phyloP scores from a whole-genome alignment of 148 eudicot species.

The Spergularia bocconei region DNA sequence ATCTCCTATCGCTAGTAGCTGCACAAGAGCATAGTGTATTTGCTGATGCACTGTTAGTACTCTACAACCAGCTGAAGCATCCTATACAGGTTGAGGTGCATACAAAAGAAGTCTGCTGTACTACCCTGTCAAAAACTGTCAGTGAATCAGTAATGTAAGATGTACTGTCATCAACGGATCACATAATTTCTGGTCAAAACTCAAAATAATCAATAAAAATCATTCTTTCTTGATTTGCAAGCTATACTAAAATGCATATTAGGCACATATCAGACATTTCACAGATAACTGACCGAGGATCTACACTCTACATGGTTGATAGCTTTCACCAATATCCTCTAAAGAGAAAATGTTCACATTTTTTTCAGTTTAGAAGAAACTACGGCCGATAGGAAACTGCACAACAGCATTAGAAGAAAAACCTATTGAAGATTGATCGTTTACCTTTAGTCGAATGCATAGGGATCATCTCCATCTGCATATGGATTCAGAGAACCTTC shows the following conservation, averaged over 20 bases:
- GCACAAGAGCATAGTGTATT: neutral
- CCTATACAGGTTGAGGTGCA: neutral
- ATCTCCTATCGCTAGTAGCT: neutral
- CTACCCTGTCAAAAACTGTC: neutral
- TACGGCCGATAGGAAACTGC: neutral
- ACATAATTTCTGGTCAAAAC: neutral
- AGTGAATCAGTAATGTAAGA: conserved; percentile 5
- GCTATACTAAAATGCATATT: neutral
- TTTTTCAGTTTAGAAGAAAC: neutral
- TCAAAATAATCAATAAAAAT: neutral
- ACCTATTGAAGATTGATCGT: conserved; percentile 4
- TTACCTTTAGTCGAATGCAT: conserved; percentile 90
- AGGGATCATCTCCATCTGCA: conserved; percentile 90
- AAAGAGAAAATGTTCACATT: neutral
- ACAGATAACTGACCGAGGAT: neutral
- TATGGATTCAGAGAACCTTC: conserved; percentile 98
- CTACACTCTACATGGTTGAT: neutral
- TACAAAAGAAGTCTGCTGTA: conserved; percentile 5
- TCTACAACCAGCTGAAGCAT: neutral
- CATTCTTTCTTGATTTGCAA: neutral
- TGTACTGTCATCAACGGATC: neutral
- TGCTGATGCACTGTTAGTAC: neutral
- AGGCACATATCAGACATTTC: neutral
- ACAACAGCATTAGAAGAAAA: neutral
- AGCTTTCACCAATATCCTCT: neutral